Evolutionary conservation across 2,329 filamentous ascomycete species (phyloP).

Genomic region (Pyricularia pennisetigena): DNA sequence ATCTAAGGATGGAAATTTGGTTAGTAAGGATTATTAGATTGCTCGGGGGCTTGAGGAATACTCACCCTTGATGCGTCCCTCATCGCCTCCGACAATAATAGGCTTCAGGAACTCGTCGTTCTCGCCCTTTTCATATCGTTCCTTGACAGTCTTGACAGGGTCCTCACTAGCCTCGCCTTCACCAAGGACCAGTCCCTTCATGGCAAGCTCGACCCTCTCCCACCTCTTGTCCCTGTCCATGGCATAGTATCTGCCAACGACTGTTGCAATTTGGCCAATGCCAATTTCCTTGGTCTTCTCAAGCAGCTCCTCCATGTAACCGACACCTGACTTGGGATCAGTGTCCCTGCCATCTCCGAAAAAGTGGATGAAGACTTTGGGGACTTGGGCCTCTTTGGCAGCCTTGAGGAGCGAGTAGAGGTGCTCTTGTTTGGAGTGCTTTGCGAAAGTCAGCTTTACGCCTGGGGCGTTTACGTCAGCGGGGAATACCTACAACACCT

Average conservation of each 20-base stretch:
- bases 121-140: conserved; percentile 78
- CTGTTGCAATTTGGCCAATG: conserved; percentile 77
- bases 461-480: neutral
- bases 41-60: neutral
- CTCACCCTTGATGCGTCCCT: conserved; percentile 74
- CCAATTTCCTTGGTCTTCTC: conserved; percentile 76
- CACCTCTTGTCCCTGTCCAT: conserved; percentile 99
- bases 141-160: conserved; percentile 76
- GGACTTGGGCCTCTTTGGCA: conserved; percentile 79
- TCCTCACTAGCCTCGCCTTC: conserved; percentile 82
- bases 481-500: conserved; percentile 53
- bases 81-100: conserved; percentile 84
- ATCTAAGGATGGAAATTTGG: conserved; percentile 40
- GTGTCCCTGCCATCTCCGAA: conserved; percentile 97
- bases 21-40: conserved; percentile 5
- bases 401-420: conserved; percentile 79
- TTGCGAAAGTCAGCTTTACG: conserved; percentile 1
- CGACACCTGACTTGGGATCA: conserved; percentile 86
- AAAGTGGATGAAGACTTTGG: conserved; percentile 96
- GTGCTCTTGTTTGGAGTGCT: conserved; percentile 93
- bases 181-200: conserved; percentile 77
- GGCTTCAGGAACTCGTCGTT: conserved; percentile 98
- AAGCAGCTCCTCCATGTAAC: conserved; percentile 80
- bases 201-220: conserved; percentile 83
- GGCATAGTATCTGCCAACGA: conserved; percentile 93